Evolutionary conservation across 495 filamentous ascomycete genomes (phyloP), one percentile per base, ranked within the genome.

Genomic region (Patellaria atrata): DNA sequence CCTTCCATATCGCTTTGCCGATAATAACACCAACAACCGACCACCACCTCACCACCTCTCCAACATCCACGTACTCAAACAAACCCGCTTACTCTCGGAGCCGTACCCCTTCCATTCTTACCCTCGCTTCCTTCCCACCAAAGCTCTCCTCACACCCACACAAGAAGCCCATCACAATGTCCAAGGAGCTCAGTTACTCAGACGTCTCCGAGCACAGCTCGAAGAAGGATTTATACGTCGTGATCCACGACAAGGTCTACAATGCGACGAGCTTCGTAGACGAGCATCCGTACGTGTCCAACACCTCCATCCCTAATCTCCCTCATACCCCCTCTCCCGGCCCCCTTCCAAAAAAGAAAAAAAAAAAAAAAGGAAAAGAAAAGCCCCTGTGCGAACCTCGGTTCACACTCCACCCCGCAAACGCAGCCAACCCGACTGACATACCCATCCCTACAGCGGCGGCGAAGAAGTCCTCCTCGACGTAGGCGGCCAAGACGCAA

Each of bases 381-480:
- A 41, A 15, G 31, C 28, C 7, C 7, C 7, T 31, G 4, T 17
- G 29, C 13, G 2, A 12, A 31, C 19, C 8, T 11, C 14, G 8
- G 12, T 26, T 26, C 23, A 8, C 8, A 8, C 3, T 12, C 11
- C 20, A 11, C 3, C 3, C n/a, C 16, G 14, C 20, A 17, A 9
- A 11, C 10, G 8, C 10, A 31, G 28, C n/a, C 2, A 31, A 3
- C 8, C 18, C 8, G 19, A 17, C 23, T 42, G 14, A 29, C 30
- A 20, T 26, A 21, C 23, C 20, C 22, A 7, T 21, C 11, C 29
- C 5, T 35, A 38, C 53, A 97, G 89, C 33, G 91, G 91, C 66
- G 89, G 89, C 61, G 91, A 96, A 63, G 91, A 99, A 68, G 89
- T 96, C 47, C 65, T 99, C 20, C 73, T 96, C 48, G 91, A 99